Evolutionary conservation across 495 filamentous ascomycete species (phyloP), one percentile per base, ranked within the genome.

Genomic region (Podospora comata): DNA sequence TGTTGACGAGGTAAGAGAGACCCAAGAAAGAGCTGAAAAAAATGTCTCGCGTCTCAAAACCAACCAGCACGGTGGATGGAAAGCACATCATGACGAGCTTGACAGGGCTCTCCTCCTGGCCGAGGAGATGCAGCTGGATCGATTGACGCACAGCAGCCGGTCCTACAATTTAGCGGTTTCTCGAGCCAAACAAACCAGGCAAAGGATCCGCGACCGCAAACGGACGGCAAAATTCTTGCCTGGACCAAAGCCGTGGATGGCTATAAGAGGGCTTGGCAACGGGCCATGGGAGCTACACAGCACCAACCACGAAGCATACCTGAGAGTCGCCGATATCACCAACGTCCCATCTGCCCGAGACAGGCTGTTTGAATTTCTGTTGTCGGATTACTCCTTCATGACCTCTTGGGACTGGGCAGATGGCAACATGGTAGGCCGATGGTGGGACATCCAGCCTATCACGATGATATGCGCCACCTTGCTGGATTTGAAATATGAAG

Each of bases 341-440:
- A 55, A 65, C 20, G 68, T 67, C 13, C 53, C 64, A 5, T 30
- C 68, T 13, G 68, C 68, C 1, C 34, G 68, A 20, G 68, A 70
- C 34, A 60, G 65, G 53, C 30, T 70, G 48, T 65, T 70, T 18
- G 68, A 70, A 65, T 70, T 70, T 56, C 60, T 70, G 16, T 48
- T 70, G n/a, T 64, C 65, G 3, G 68, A 70, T 44, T 70, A 70
- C 61, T 67, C 68, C 11, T 70, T 70, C 39, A 70, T 70, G 68
- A 53, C 68, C 20, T 70, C 68, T 3, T 70, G 68, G 68, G 68
- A 70, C 54, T 28, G 68, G 13, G 65, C 68, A 3, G 68, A 70
- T 20, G 54, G 27, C 1, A 64, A 67, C 30, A 67, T 67, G 65
- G 54, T 70, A 1, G 68, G 65, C 9, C 19, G 64, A n/a, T 70